Percentiles rank a stretch among this genome's conserved stretches.
Conservation (phyloP, 2,329 filamentous ascomycete genomes). For the Calycina herbarum region DNA sequence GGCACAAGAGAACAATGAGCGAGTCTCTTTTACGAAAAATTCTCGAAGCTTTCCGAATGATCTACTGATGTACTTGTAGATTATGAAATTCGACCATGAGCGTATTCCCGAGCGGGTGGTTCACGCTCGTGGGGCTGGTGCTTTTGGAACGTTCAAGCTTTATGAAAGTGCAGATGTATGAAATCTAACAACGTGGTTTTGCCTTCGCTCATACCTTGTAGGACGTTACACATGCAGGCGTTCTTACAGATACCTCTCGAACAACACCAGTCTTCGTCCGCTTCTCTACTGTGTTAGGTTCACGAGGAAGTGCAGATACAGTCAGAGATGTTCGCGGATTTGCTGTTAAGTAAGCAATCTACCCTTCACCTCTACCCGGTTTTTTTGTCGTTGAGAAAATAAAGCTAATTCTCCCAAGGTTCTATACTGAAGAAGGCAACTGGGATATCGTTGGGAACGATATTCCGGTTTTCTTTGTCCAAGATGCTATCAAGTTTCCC, state of each 20-base stretch:
- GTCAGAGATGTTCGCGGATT: conserved; percentile 84
- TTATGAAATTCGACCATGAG: conserved; percentile 75
- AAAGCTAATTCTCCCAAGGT: conserved; percentile 30
- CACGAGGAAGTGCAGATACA: conserved; percentile 74
- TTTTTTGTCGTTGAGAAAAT: no score
- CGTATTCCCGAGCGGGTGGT: conserved; percentile 67
- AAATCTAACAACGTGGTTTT: no score
- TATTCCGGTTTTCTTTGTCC: conserved; percentile 75
- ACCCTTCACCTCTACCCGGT: no score
- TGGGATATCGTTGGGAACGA: conserved; percentile 76
- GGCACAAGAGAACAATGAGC: no score
- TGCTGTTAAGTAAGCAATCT: conserved; percentile 55
- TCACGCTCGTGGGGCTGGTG: conserved; percentile 63
- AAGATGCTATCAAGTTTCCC: conserved; percentile 73
- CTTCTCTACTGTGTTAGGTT: conserved; percentile 77
- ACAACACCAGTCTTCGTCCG: conserved; percentile 69
- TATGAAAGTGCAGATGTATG: conserved; percentile 54
- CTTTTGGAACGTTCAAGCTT: conserved; percentile 67
- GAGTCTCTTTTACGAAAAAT: no score
- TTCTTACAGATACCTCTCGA: conserved; percentile 67
- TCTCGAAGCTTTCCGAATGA: not conserved
- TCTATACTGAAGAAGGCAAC: conserved; percentile 77
- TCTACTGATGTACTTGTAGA: conserved; percentile 44
- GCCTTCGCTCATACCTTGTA: not conserved
- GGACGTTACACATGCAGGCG: conserved; percentile 62